These are phyloP conservation scores for Epichloe sp. DNA, from an alignment of 2,329 filamentous ascomycete genomes.

Conservation along the genomic window DNA sequence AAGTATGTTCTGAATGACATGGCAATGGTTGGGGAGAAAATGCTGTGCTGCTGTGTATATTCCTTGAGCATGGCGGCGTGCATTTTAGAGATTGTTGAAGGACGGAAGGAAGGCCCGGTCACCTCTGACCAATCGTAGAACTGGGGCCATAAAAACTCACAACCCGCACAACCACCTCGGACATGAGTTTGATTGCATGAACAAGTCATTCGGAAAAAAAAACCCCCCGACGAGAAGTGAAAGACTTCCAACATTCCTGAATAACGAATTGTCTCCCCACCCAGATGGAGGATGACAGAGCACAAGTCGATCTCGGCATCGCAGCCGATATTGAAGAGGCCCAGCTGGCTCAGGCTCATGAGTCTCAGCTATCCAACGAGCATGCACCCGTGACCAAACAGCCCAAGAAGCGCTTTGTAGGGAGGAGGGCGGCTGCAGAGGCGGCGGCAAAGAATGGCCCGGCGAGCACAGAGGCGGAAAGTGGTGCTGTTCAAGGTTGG, in stretches of 20 bases:
- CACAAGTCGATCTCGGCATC: slow-evolving; percentile 55
- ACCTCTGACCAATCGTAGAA: slow-evolving; percentile 2
- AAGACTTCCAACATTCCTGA: neutral
- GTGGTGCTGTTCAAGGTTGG: slow-evolving; percentile 37
- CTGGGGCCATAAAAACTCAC: neutral
- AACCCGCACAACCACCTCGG: neutral
- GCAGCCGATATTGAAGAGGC: slow-evolving; percentile 49
- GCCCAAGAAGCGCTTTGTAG: slow-evolving; percentile 87
- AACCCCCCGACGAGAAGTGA: neutral
- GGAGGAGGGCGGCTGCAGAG: slow-evolving; percentile 59
- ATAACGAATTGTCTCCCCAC: neutral
- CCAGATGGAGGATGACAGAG: slow-evolving; percentile 64
- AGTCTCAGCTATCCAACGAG: slow-evolving; percentile 2
- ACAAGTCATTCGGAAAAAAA: neutral
- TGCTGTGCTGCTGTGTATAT: neutral
- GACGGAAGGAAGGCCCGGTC: no score
- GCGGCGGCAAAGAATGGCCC: slow-evolving; percentile 34
- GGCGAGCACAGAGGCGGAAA: slow-evolving; percentile 13
- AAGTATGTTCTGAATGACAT: neutral
- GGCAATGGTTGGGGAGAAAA: neutral
- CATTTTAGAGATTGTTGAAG: no score
- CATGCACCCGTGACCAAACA: slow-evolving; percentile 36
- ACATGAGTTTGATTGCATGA: neutral
- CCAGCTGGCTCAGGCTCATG: slow-evolving; percentile 21
- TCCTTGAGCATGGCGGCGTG: no score